Evolutionary conservation across 2,329 filamentous ascomycete species (phyloP), one percentile per base, ranked within the genome.

Genomic region (Amylocarpus encephaloides): DNA sequence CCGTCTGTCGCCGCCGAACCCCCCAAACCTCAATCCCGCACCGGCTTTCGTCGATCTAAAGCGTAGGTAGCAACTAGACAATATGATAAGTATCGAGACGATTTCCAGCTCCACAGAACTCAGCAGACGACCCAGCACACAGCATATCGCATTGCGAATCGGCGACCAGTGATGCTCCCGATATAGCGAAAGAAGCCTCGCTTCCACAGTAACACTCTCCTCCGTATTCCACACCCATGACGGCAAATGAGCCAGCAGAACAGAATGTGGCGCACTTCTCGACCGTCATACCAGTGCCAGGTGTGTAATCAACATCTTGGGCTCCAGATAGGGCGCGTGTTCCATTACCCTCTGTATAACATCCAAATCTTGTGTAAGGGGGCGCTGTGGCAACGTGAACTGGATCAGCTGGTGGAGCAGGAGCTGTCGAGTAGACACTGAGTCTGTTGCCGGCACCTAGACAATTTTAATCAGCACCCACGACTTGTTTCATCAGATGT

Each of bases 171-270:
- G 49, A 42, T 6, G 60, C 54, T 3, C 46, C 53, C 19, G 19
- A 52, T 49, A 7, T 46, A 19, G 3, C 43, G 42, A 52, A 49
- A 32, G 26, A 35, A 34, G 43, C 22, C 19, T 30, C 22, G 16
- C 48, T 51, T 34, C 52, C 49, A 38, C 57, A 60, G 38, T 60
- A 73, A 52, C 68, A 75, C 59, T 75, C 72, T 7, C 69, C 63
- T 34, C 68, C 65, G 53, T 75, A 75, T 54, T 76, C 73, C 32
- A 74, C 59, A 33, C 73, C 74, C 47, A 66, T 61, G 68, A 74
- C 54, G 6, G 51, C 50, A 54, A 69, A 73, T 13, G 32, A 35
- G 32, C 35, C 45, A 39, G 38, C 32, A 1, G 46, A 15, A 32
- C 59, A 61, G 16, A 55, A 50, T 3, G 52, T 39, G 13, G 54